Percentiles rank a stretch among this genome's conserved stretches.
Conservation (phyloP, 345 rosid genomes). For the Sonneratia alba region DNA sequence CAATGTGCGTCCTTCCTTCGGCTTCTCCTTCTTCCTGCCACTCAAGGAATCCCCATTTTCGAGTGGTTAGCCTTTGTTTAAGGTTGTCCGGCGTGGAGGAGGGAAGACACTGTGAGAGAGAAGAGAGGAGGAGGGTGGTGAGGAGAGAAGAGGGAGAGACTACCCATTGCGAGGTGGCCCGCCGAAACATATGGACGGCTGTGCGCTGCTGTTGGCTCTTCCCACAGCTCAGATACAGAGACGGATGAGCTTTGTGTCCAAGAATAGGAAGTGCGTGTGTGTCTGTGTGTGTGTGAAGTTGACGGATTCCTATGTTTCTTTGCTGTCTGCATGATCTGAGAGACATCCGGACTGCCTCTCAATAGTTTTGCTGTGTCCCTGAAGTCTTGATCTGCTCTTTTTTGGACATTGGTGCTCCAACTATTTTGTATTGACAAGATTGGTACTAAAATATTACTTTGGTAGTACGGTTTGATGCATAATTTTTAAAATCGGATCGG, state of each 20-base stretch:
- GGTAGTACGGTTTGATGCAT: too few relatives aligned
- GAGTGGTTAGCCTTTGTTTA: slow-evolving; percentile 2
- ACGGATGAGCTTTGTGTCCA: neutral
- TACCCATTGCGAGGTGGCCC: too few relatives aligned
- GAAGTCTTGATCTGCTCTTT: too few relatives aligned
- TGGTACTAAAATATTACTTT: too few relatives aligned
- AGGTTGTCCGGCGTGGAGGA: neutral
- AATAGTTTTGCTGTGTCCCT: neutral
- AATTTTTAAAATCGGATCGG: too few relatives aligned
- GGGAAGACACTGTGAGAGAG: neutral
- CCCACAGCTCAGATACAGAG: too few relatives aligned
- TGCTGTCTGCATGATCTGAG: neutral
- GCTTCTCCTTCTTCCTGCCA: neutral
- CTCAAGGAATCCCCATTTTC: neutral
- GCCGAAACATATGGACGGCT: neutral
- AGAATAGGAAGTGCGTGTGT: neutral
- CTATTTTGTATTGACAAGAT: too few relatives aligned
- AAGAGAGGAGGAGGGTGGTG: too few relatives aligned
- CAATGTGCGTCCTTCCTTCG: neutral
- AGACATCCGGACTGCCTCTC: neutral
- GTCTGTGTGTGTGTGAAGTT: neutral
- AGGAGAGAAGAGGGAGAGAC: too few relatives aligned
- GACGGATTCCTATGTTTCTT: neutral
- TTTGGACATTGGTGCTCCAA: too few relatives aligned
- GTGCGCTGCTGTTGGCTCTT: neutral